Percentiles rank a stretch among this genome's conserved stretches.
Conservation (phyloP, 805 yeast genomes). For the Teunomyces tritomae region DNA sequence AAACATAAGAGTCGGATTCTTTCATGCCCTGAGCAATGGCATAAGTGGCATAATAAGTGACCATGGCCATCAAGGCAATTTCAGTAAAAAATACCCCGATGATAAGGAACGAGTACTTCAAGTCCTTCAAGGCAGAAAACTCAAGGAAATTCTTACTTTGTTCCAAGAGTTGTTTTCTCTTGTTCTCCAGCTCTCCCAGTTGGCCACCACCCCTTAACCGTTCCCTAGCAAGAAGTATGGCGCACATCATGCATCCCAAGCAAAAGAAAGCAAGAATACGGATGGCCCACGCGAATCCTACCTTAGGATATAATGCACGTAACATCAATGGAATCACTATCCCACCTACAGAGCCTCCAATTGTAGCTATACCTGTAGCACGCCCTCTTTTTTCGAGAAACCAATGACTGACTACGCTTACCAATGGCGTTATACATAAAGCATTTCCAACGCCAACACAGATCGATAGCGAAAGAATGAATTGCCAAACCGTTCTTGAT, state of each 20-base stretch:
- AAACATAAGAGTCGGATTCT: constrained; percentile 41
- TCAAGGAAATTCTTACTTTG: constrained; percentile 27
- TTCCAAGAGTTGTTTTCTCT: not conserved
- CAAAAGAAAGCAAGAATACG: constrained; percentile 18
- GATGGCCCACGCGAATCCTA: constrained; percentile 64
- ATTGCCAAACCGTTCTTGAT: constrained; percentile 17
- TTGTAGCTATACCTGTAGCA: constrained; percentile 21
- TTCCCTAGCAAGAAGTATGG: constrained; percentile 15
- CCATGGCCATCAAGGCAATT: constrained; percentile 48
- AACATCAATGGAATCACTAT: constrained; percentile 56
- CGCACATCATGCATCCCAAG: constrained; percentile 12
- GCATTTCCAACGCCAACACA: constrained; percentile 22
- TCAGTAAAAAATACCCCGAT: constrained; percentile 47
- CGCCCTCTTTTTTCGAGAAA: constrained; percentile 18
- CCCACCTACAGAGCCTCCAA: constrained; percentile 69
- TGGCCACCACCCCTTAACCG: constrained; percentile 8
- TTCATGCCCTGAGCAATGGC: constrained; percentile 49
- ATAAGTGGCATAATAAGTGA: constrained; percentile 58
- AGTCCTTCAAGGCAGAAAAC: constrained; percentile 37
- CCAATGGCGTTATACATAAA: constrained; percentile 20
- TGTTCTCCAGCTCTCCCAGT: not conserved
- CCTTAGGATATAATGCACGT: constrained; percentile 38
- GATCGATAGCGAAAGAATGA: constrained; percentile 17
- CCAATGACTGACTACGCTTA: constrained; percentile 23
- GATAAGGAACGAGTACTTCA: constrained; percentile 32